Base-by-base conservation (phyloP, 169 alveolate species). In the Plasmodium blacklocki region DNA sequence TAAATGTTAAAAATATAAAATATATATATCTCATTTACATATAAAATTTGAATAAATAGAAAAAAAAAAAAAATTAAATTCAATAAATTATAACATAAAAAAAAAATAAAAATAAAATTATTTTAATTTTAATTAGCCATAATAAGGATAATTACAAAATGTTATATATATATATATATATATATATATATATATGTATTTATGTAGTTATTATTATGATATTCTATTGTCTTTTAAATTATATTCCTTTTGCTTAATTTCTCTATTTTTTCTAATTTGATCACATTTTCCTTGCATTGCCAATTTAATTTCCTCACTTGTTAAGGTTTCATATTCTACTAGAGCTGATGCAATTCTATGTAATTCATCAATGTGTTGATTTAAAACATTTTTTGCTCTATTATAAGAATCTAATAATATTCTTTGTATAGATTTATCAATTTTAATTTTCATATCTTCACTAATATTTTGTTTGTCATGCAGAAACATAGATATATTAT, bases 341-440 rank as follows among this genome's bases (percentile, higher is more conserved):
- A 95, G 92, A 47, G 96, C 97, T 14, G 92, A 90, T 0, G 96
- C 95, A 49, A 97, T 88, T 32, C 95, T 92, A 78, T 96, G 96
- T n/a, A 97, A 76, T 66, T 95, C 96, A 26, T 67, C 93, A 76
- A 96, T 94, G 72, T 95, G 96, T 15, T 87, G 90, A 68, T 88
- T 92, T 23, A 97, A 86, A 12, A 97, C 94, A 5, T 75, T 68
- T 43, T 88, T 92, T 7, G 97, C 98, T 70, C 98, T 94, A 6
- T 94, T 93, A 72, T 95, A 96, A 3, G 97, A 94, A 49, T 94
- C 97, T 96, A 94, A 58, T 4, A 94, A 83, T 29, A 88, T 85
- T 70, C 73, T 59, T 56, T 90, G 94, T 64, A 78, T 87, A 39
- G 95, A 90, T 72, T 93, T 93, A 76, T 97, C 98, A 47, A 97